Evolutionary conservation across 768 basidiomycete genomes (phyloP).

Genomic region (Fibroporia radiculosa): DNA sequence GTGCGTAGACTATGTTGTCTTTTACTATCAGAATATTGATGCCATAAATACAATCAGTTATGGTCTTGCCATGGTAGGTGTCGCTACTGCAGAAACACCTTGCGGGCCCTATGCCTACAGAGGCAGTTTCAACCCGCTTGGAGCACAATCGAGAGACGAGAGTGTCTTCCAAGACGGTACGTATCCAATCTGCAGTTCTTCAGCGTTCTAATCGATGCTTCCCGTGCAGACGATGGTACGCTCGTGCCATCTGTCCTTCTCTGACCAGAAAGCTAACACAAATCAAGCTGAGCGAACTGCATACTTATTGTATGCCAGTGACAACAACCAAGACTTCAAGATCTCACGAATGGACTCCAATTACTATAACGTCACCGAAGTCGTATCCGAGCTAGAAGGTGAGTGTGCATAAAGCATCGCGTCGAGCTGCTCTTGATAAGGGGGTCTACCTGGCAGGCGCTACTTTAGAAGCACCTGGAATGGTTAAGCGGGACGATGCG

Average conservation of each 20-base stretch:
- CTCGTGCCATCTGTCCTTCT: not conserved
- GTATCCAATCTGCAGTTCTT: not conserved
- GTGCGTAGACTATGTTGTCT: conserved; percentile 25
- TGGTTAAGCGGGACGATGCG: conserved; percentile 50
- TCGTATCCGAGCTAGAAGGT: conserved; percentile 40
- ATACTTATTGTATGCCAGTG: conserved; percentile 57
- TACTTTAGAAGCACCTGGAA: conserved; percentile 55
- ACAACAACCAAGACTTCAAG: conserved; percentile 67
- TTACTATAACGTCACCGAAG: conserved; percentile 47
- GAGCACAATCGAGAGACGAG: conserved; percentile 54
- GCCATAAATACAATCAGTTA: conserved; percentile 32
- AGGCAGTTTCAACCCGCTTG: conserved; percentile 47
- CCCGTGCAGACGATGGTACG: not conserved
- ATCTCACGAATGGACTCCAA: conserved; percentile 48
- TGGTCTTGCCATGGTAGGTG: conserved; percentile 55
- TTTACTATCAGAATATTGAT: not conserved
- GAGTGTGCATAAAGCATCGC: conserved; percentile 9
- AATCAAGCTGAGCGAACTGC: conserved; percentile 25
- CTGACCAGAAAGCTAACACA: not conserved
- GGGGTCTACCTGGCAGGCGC: conserved; percentile 28
- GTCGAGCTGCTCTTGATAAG: not conserved
- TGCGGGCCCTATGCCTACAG: conserved; percentile 56
- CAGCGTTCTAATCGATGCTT: not conserved
- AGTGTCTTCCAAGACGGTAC: conserved; percentile 49
- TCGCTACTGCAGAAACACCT: conserved; percentile 49